Conservation (phyloP, 2,329 filamentous ascomycete species). For the Alternaria gaisen region DNA sequence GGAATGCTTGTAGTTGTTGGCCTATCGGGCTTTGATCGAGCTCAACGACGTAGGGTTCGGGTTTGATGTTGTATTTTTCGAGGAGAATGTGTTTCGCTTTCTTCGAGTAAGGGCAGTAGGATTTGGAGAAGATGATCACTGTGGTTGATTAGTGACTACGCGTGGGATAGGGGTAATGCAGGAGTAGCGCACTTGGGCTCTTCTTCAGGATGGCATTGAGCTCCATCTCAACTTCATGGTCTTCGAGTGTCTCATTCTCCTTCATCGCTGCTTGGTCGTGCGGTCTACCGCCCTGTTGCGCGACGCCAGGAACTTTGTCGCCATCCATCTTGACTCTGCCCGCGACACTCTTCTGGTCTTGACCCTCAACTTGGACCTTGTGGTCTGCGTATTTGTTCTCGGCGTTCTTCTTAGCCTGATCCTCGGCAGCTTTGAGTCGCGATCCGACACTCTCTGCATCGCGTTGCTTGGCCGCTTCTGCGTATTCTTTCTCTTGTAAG, state of each 20-base stretch:
- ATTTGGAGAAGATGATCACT: conserved; percentile 97
- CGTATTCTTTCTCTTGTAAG: conserved; percentile 50
- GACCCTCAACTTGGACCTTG: conserved; percentile 46
- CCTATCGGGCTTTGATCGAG: conserved; percentile 85
- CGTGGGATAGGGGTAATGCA: background rate
- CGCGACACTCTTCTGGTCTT: conserved; percentile 60
- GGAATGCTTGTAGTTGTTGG: conserved; percentile 72
- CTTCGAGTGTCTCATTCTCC: conserved; percentile 63
- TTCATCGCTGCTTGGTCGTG: conserved; percentile 52
- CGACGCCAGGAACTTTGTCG: conserved; percentile 52
- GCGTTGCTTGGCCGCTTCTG: conserved; percentile 55
- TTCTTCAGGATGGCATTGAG: conserved; percentile 83
- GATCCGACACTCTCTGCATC: conserved; percentile 64
- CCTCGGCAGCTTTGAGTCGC: conserved; percentile 73
- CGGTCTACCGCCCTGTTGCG: conserved; percentile 55
- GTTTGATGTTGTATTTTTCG: conserved; percentile 83
- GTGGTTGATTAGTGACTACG: conserved; percentile 17
- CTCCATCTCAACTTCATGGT: conserved; percentile 73
- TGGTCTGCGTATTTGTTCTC: conserved; percentile 69
- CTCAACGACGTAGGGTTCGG: conserved; percentile 87
- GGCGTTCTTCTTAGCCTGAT: conserved; percentile 72
- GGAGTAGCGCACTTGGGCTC: conserved; percentile 71
- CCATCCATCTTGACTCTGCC: conserved; percentile 62
- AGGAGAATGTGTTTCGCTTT: conserved; percentile 86
- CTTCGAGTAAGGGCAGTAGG: conserved; percentile 87